Evolutionary conservation across 2,329 filamentous ascomycete genomes (phyloP).

Genomic region (Ophiocordyceps sinensis): DNA sequence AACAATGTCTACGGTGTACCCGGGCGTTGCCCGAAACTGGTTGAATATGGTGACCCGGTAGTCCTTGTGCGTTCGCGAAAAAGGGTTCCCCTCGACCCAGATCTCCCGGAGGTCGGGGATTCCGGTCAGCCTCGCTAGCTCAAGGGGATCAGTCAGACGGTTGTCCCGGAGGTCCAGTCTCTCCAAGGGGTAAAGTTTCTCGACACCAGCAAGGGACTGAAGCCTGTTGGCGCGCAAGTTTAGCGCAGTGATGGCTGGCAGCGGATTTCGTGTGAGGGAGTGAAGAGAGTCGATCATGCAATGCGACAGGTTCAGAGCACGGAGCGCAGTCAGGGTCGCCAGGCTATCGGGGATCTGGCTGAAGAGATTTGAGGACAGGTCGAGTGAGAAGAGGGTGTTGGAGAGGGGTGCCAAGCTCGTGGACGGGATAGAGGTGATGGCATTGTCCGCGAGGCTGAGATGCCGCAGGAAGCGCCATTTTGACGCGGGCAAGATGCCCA

Average conservation of each 20-base stretch:
- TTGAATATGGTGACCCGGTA: conserved; percentile 93
- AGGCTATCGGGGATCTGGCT: conserved; percentile 88
- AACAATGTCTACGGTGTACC: conserved; percentile 78
- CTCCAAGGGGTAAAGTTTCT: conserved; percentile 78
- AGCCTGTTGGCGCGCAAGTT: conserved; percentile 85
- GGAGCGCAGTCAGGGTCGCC: conserved; percentile 70
- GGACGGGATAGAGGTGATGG: conserved; percentile 64
- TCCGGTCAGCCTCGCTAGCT: conserved; percentile 75
- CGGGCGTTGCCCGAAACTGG: conserved; percentile 77
- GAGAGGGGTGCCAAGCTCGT: conserved; percentile 68
- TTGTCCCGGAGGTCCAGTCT: conserved; percentile 87
- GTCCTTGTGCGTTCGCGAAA: conserved; percentile 70
- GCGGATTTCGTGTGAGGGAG: conserved; percentile 68
- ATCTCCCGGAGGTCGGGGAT: conserved; percentile 87
- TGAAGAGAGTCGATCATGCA: conserved; percentile 96
- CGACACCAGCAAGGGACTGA: conserved; percentile 74
- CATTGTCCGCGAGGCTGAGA: conserved; percentile 83
- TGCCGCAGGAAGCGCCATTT: conserved; percentile 96
- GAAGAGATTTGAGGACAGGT: conserved; percentile 86
- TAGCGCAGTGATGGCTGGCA: conserved; percentile 85
- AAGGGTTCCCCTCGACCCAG: conserved; percentile 85
- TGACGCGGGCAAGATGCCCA: conserved; percentile 60
- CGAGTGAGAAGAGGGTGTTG: conserved; percentile 79
- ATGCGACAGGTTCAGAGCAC: conserved; percentile 83
- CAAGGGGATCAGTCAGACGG: conserved; percentile 74